Percentiles rank a stretch among this genome's conserved stretches.
Conservation (phyloP, 495 filamentous ascomycete species). For the Penicillium coffeae region DNA sequence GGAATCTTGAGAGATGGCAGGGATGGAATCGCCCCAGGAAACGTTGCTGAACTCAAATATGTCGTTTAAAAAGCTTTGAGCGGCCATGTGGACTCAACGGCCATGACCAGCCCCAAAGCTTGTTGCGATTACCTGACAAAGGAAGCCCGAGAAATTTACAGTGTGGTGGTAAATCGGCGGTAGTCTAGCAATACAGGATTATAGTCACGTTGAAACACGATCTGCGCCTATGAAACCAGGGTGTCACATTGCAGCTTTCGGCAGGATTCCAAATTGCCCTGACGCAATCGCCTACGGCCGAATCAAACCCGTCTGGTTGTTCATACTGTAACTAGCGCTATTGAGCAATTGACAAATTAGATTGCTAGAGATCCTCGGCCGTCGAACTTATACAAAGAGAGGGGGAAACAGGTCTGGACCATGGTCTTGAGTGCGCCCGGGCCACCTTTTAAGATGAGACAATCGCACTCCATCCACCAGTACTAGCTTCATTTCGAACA, state of each 20-base stretch:
- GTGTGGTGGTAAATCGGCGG: not conserved
- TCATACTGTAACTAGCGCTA: too few relatives aligned
- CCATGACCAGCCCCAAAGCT: too few relatives aligned
- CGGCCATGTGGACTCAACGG: too few relatives aligned
- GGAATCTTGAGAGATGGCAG: too few relatives aligned
- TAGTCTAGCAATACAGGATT: not conserved
- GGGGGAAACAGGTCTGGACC: not conserved
- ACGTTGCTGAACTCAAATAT: too few relatives aligned
- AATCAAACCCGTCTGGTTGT: too few relatives aligned
- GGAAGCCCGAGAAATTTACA: too few relatives aligned
- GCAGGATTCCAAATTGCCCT: too few relatives aligned
- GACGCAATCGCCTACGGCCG: too few relatives aligned
- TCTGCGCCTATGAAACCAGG: not conserved
- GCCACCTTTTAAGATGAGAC: not conserved
- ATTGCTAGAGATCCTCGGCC: not conserved
- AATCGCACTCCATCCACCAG: not conserved
- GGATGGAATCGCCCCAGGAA: too few relatives aligned
- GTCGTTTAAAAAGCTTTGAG: too few relatives aligned
- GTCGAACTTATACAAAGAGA: not conserved
- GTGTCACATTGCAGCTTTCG: not conserved
- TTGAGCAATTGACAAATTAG: not conserved
- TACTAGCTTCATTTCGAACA: not conserved
- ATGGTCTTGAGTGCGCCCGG: not conserved
- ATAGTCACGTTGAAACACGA: not conserved
- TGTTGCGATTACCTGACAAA: too few relatives aligned